phyloP scores from a whole-genome alignment of 2,329 filamentous ascomycete genomes.

The Apiospora arundinis region DNA sequence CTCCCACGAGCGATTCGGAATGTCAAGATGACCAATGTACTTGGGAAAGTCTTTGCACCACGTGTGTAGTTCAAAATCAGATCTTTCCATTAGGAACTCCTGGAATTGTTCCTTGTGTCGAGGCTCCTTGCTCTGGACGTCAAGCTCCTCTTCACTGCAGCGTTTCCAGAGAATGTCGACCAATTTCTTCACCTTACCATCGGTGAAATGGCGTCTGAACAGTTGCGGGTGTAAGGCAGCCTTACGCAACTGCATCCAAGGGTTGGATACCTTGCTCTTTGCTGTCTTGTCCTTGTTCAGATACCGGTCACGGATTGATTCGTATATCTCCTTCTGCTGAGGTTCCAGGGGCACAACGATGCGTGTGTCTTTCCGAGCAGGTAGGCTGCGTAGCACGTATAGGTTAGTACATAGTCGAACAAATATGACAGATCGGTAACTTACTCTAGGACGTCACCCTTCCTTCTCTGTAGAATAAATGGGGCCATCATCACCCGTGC shows the following conservation, averaged over 20 bases:
- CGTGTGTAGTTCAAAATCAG: constrained; percentile 70
- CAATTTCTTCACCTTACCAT: constrained; percentile 79
- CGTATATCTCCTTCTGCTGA: constrained; percentile 76
- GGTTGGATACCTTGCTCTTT: constrained; percentile 65
- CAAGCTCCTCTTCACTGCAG: constrained; percentile 60
- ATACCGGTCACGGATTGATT: constrained; percentile 67
- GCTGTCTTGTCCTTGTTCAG: constrained; percentile 63
- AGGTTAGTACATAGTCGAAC: not conserved
- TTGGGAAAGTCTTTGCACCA: constrained; percentile 66
- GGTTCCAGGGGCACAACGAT: constrained; percentile 82
- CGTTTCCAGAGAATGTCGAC: constrained; percentile 76
- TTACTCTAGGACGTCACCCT: constrained; percentile 84
- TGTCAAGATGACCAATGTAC: constrained; percentile 60
- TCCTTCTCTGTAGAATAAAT: constrained; percentile 92
- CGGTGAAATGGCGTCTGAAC: constrained; percentile 80
- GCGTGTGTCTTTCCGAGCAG: constrained; percentile 78
- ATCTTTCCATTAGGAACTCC: constrained; percentile 62
- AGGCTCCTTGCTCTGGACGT: constrained; percentile 47
- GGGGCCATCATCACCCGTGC: constrained; percentile 93
- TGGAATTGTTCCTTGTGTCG: constrained; percentile 59
- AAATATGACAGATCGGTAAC: not conserved
- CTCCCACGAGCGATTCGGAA: constrained; percentile 60
- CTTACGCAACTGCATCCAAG: constrained; percentile 90
- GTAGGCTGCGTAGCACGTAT: constrained; percentile 50
- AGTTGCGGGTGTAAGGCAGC: constrained; percentile 91